These are phyloP conservation scores for Aristolochia californica DNA, from an alignment of 164 flowering plant genomes.

Conservation along the genomic window DNA sequence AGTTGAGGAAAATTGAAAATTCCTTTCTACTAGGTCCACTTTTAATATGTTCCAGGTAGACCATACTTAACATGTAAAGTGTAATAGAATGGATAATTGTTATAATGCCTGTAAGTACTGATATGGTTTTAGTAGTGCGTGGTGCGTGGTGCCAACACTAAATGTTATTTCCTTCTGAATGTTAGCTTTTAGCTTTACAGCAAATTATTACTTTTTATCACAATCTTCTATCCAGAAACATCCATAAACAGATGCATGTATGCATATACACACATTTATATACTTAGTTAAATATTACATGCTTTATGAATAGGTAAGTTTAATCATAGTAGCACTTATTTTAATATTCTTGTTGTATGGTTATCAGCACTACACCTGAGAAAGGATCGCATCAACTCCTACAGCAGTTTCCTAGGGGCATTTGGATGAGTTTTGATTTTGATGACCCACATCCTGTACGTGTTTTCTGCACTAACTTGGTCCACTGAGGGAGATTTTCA, in stretches of 20 bases:
- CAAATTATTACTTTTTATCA: no score
- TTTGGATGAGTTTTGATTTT: constrained; percentile 81
- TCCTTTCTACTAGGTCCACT: constrained; percentile 83
- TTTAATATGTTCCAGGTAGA: constrained; percentile 68
- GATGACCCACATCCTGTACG: constrained; percentile 87
- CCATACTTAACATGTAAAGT: no score
- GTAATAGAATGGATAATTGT: no score
- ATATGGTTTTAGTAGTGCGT: no score
- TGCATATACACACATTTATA: neutral
- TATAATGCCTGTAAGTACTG: no score
- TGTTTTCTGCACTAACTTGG: neutral
- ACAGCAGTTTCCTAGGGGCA: constrained; percentile 53
- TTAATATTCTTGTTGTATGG: neutral
- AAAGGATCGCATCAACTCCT: constrained; percentile 34
- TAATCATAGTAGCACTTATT: neutral
- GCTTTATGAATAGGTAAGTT: neutral
- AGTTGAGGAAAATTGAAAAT: constrained; percentile 56
- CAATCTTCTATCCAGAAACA: no score
- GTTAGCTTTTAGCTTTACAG: no score
- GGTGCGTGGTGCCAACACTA: no score
- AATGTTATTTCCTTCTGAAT: no score
- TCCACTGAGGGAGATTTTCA: constrained; percentile 1
- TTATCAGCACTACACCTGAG: constrained; percentile 44
- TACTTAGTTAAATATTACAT: neutral
- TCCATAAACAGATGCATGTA: no score